Evolutionary conservation across 2,329 filamentous ascomycete genomes (phyloP), one percentile per base, ranked within the genome.

Genomic region (Epichloe baconii): DNA sequence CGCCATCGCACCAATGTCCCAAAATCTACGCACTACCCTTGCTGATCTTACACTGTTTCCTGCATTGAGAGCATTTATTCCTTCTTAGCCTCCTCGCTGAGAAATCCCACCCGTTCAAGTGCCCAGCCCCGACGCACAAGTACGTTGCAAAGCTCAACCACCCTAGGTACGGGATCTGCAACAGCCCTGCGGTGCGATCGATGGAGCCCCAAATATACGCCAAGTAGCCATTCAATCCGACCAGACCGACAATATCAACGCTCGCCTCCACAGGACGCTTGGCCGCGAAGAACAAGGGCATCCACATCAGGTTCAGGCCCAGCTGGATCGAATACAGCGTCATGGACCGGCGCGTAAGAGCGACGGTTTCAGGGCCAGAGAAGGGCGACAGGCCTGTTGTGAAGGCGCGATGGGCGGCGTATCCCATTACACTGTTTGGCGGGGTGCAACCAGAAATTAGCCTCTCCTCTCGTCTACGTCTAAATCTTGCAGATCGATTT

Each of bases 101-200:
- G 53, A 85, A 69, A 57, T 79, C 74, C 85, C 85, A 88, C 47
- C 72, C 67, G 64, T 88, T 89, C 66, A 88, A 64, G 56, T 83
- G 72, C 1, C 84, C 82, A 3, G 82, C 76, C 0, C 81, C 81
- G 1, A 79, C 80, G 60, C 82, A 88, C 49, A 97, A 72, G 64
- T 96, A 97, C 0, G 86, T 88, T 35, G 89, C 90, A 64, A 94
- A 96, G 49, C 82, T 73, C 59, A 96, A 70, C 91, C 91, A 97
- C 15, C 73, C 86, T 26, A 94, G 69, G 64, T 96, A 97, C 0
- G 90, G 91, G 23, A 79, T 77, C 67, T 95, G 76, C 57, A 81
- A 74, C 79, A 80, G 90, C 15, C 81, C 86, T 19, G 88, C 82
- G 7, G 81, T 74, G 19, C 74, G 66, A 65, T 96, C 90, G 45